Conservation (phyloP, 2,329 filamentous ascomycete species). For the Aspergillus sp. region DNA sequence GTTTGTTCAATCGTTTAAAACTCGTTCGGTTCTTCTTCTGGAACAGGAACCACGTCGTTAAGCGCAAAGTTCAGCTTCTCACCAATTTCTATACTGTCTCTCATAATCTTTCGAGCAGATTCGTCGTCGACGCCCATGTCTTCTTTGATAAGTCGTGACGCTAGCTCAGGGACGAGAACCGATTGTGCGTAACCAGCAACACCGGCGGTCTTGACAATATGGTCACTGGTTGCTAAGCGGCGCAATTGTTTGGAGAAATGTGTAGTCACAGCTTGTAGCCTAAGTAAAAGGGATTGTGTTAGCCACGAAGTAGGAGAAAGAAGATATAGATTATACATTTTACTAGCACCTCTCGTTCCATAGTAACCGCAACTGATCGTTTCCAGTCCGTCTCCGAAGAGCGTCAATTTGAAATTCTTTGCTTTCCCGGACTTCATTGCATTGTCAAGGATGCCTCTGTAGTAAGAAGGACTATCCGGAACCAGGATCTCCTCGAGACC, state of each 20-base stretch:
- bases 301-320: slow-evolving; percentile 5
- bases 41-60: slow-evolving; percentile 47
- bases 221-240: slow-evolving; percentile 58
- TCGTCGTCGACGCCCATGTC: slow-evolving; percentile 50
- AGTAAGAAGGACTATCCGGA: slow-evolving; percentile 51
- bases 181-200: slow-evolving; percentile 66
- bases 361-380: slow-evolving; percentile 75
- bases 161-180: slow-evolving; percentile 71
- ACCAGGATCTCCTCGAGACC: slow-evolving; percentile 58
- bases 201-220: slow-evolving; percentile 62
- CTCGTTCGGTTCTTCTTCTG: slow-evolving; percentile 6
- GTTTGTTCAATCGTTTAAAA: neutral
- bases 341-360: slow-evolving; percentile 65
- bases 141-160: slow-evolving; percentile 52
- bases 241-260: slow-evolving; percentile 59
- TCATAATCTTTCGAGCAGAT: slow-evolving; percentile 52
- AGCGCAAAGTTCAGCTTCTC: slow-evolving; percentile 63
- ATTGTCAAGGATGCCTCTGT: slow-evolving; percentile 52
- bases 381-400: slow-evolving; percentile 40
- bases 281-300: slow-evolving; percentile 12
- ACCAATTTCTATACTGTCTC: slow-evolving; percentile 64
- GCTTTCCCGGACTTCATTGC: slow-evolving; percentile 55
- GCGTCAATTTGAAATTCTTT: slow-evolving; percentile 55
- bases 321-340: slow-evolving; percentile 66
- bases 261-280: slow-evolving; percentile 55